These are phyloP conservation scores for Cynara cardunculus DNA, from an alignment of 129 eudicot species.

Conservation along the genomic window DNA sequence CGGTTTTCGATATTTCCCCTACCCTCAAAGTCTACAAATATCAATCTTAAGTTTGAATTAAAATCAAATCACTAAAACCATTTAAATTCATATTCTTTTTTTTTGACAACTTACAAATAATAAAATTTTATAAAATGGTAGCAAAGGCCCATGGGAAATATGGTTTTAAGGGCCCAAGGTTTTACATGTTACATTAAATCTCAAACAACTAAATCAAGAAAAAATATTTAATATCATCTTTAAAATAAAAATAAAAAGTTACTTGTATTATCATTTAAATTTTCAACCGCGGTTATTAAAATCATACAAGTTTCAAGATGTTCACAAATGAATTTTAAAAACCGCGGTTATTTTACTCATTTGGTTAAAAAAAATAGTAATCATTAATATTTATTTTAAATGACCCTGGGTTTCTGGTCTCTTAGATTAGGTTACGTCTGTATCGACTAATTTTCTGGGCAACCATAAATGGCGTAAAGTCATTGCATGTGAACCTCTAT, in stretches of 20 bases:
- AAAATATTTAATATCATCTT: too few relatives aligned
- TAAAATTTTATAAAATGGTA: too few relatives aligned
- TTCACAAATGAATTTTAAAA: too few relatives aligned
- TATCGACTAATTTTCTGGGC: too few relatives aligned
- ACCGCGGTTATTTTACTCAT: neutral
- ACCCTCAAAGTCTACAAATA: neutral
- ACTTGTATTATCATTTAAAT: neutral
- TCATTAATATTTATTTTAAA: too few relatives aligned
- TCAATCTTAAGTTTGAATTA: neutral
- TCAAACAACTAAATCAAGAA: neutral
- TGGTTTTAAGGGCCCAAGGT: neutral
- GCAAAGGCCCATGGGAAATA: neutral
- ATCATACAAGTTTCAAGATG: neutral
- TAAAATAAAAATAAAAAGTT: too few relatives aligned
- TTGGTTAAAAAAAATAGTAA: neutral
- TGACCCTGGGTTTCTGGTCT: too few relatives aligned
- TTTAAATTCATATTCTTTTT: too few relatives aligned
- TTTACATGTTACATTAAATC: neutral
- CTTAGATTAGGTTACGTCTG: too few relatives aligned
- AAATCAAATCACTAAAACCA: neutral
- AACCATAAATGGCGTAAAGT: too few relatives aligned
- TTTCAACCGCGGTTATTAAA: neutral
- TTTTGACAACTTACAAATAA: too few relatives aligned
- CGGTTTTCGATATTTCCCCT: neutral
- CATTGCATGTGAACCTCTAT: too few relatives aligned